A percentile compares a stretch with the other conserved stretches of the same genome.
Evolutionary conservation across 2,329 filamentous ascomycete species (phyloP).

Genomic region (Aquanectria penicillioides): DNA sequence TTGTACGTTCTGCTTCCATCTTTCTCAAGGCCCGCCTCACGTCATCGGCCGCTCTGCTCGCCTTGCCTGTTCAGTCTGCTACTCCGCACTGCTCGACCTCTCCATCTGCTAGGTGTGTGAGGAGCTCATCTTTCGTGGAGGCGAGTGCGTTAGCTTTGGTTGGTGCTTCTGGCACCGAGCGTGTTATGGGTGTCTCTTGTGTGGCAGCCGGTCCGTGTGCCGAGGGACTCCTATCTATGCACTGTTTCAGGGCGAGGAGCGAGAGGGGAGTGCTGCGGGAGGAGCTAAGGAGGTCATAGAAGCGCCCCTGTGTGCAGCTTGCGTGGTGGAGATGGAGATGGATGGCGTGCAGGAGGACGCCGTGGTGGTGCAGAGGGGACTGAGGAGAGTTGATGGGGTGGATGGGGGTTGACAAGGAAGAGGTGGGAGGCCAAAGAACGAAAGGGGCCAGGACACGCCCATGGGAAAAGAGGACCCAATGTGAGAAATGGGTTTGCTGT

Average conservation of each 20-base stretch:
- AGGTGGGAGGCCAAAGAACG: constrained; percentile 52
- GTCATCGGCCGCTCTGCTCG: constrained; percentile 58
- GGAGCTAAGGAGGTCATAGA: constrained; percentile 54
- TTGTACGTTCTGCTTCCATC: constrained; percentile 66
- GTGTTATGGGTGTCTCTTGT: constrained; percentile 67
- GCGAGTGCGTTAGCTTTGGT: constrained; percentile 67
- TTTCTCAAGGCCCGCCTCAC: constrained; percentile 47
- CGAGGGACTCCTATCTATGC: constrained; percentile 48
- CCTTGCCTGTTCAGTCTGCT: constrained; percentile 60
- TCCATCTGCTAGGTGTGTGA: constrained; percentile 69
- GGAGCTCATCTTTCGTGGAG: constrained; percentile 61
- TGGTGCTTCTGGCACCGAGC: constrained; percentile 69
- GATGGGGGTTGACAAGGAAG: constrained; percentile 59
- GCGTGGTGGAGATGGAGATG: constrained; percentile 53
- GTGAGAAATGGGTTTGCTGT: neutral
- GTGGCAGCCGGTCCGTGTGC: constrained; percentile 53
- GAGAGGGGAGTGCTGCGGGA: neutral
- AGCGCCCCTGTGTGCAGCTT: constrained; percentile 61
- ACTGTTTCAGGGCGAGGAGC: constrained; percentile 41
- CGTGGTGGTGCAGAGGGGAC: constrained; percentile 53
- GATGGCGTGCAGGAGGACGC: constrained; percentile 44
- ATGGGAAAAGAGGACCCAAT: constrained; percentile 3
- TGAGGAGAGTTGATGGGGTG: constrained; percentile 53
- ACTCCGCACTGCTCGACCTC: constrained; percentile 59
- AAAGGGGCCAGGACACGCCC: constrained; percentile 4